These are phyloP conservation scores for Orbilia blumenaviensis DNA, from an alignment of 2,329 filamentous ascomycete species.

Conservation along the genomic window DNA sequence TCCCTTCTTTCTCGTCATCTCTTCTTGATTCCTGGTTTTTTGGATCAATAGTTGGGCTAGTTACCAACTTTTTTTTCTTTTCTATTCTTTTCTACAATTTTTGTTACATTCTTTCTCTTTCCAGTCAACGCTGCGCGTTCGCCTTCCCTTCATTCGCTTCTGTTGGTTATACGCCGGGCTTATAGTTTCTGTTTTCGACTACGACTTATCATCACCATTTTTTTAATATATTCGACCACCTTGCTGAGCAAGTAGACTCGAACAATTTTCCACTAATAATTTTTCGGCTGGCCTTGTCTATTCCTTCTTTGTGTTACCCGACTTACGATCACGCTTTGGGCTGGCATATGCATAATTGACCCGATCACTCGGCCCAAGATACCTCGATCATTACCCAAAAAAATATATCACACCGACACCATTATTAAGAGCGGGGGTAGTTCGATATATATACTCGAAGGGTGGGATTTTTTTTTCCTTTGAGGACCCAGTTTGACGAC, in stretches of 20 bases:
- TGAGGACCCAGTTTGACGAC: background rate
- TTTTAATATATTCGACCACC: slow-evolving; percentile 25
- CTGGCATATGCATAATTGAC: slow-evolving; percentile 31
- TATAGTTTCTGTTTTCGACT: slow-evolving; percentile 39
- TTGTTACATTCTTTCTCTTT: slow-evolving; percentile 18
- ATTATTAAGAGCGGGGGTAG: background rate
- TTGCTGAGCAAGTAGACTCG: slow-evolving; percentile 53
- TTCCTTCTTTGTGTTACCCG: slow-evolving; percentile 33
- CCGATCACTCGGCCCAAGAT: slow-evolving; percentile 31
- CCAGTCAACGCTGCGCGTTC: slow-evolving; percentile 48
- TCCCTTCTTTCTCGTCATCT: slow-evolving; percentile 56
- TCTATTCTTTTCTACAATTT: slow-evolving; percentile 5
- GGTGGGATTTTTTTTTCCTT: slow-evolving; percentile 7
- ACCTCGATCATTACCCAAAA: slow-evolving; percentile 49
- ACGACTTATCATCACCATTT: slow-evolving; percentile 3
- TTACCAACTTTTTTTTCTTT: slow-evolving; percentile 38
- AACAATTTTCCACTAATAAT: slow-evolving; percentile 28
- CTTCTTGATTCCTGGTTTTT: slow-evolving; percentile 33
- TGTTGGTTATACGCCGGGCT: slow-evolving; percentile 24
- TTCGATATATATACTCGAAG: slow-evolving; percentile 30
- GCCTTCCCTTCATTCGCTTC: slow-evolving; percentile 46
- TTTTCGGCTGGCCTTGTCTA: slow-evolving; percentile 45
- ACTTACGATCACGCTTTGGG: slow-evolving; percentile 2
- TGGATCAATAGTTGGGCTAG: slow-evolving; percentile 47
- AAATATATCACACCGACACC: background rate